phyloP scores from a whole-genome alignment of 225 moss, liverwort and hornwort genomes.

The Takakia lepidozioides region DNA sequence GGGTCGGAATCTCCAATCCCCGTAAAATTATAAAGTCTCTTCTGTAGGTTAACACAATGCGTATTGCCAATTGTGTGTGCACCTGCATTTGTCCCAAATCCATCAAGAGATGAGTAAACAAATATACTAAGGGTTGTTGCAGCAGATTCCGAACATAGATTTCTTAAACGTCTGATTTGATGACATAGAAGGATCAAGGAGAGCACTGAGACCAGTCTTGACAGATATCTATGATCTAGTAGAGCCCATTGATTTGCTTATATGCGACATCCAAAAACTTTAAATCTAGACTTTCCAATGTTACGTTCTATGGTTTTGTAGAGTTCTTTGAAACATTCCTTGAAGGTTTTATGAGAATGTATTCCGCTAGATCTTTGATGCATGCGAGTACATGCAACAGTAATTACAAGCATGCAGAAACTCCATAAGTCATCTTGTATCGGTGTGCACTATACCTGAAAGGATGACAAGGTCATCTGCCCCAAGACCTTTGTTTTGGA shows the following conservation, averaged over 20 bases:
- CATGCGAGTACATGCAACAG: background rate
- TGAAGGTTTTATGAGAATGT: background rate
- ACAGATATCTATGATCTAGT: too few relatives aligned
- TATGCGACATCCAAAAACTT: background rate
- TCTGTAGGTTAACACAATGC: slow-evolving; percentile 4
- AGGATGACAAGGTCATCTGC: slow-evolving; percentile 13
- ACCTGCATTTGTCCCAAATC: slow-evolving; percentile 13
- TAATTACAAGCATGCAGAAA: background rate
- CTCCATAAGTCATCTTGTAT: too few relatives aligned
- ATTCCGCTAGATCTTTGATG: background rate
- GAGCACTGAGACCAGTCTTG: too few relatives aligned
- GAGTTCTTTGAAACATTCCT: too few relatives aligned
- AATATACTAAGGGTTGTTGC: too few relatives aligned
- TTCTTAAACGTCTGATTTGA: background rate
- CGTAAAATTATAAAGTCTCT: slow-evolving; percentile 29
- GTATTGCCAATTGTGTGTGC: slow-evolving; percentile 35
- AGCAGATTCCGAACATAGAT: too few relatives aligned
- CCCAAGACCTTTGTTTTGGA: slow-evolving; percentile 8
- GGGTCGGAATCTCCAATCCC: slow-evolving; percentile 12
- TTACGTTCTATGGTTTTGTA: background rate
- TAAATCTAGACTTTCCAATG: too few relatives aligned
- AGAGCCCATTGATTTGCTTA: background rate
- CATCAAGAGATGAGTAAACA: too few relatives aligned
- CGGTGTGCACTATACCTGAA: too few relatives aligned
- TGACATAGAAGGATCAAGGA: too few relatives aligned